Conservation (phyloP, 2,329 filamentous ascomycete species). For the Xylariaceae sp. region DNA sequence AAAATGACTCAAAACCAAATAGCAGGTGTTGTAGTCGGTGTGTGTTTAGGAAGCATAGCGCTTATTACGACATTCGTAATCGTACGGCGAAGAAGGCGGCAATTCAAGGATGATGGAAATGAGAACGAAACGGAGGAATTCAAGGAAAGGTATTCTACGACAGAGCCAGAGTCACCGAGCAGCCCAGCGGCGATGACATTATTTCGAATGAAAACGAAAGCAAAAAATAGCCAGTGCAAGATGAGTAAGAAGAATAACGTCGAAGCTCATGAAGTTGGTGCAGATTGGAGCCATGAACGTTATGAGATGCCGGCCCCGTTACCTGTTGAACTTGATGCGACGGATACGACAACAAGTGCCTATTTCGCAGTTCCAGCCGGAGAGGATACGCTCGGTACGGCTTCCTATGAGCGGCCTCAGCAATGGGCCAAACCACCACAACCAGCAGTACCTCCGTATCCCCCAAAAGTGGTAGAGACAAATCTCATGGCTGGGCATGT, state of each 20-base stretch:
- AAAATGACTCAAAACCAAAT: constrained; percentile 50
- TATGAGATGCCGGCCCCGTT: constrained; percentile 57
- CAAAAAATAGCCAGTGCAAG: constrained; percentile 43
- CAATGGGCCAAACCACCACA: constrained; percentile 59
- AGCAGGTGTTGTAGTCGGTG: constrained; percentile 54
- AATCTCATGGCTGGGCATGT: constrained; percentile 4
- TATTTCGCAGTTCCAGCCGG: constrained; percentile 50
- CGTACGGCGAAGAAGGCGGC: constrained; percentile 41
- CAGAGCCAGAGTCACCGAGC: constrained; percentile 42
- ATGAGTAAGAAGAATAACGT: constrained; percentile 33
- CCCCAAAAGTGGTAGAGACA: constrained; percentile 35
- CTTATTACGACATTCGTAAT: constrained; percentile 40
- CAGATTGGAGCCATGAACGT: constrained; percentile 54
- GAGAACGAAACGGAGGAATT: constrained; percentile 39
- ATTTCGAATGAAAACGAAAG: constrained; percentile 51
- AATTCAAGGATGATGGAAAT: constrained; percentile 30
- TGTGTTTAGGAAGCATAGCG: constrained; percentile 43
- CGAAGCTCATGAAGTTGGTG: constrained; percentile 48
- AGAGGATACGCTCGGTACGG: constrained; percentile 48
- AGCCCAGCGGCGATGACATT: constrained; percentile 40
- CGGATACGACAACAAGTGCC: constrained; percentile 45
- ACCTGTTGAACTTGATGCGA: constrained; percentile 57
- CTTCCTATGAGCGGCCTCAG: constrained; percentile 57
- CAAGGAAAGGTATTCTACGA: constrained; percentile 46
- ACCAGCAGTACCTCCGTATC: constrained; percentile 56